Conservation (phyloP, 768 basidiomycete species). For the Mrakia blollopis region DNA sequence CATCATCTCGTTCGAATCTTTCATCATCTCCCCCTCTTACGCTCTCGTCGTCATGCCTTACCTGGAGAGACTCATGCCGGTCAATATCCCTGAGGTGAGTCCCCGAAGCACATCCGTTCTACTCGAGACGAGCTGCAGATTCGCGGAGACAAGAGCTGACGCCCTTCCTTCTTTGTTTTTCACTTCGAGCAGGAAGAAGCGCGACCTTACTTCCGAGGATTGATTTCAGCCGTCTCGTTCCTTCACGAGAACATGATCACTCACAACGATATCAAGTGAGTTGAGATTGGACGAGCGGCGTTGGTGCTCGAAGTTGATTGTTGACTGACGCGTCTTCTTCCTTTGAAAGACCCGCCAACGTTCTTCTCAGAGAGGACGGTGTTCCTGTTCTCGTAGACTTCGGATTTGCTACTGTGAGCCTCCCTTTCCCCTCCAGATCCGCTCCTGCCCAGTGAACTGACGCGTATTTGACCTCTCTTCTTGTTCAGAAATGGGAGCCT, state of each 20-base stretch:
- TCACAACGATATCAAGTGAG: conserved; percentile 75
- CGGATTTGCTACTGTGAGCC: conserved; percentile 85
- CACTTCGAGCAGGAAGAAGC: neutral
- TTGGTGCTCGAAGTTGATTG: neutral
- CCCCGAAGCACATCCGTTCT: no score
- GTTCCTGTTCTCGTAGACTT: conserved; percentile 86
- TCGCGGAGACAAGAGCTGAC: neutral
- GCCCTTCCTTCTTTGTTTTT: neutral
- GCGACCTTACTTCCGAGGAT: conserved; percentile 3
- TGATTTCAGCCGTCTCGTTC: conserved; percentile 43
- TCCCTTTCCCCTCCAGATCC: no score
- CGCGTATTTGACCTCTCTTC: neutral
- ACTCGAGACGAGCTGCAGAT: no score
- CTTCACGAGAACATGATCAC: conserved; percentile 47
- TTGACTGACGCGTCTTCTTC: neutral
- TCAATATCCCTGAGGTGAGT: conserved; percentile 67
- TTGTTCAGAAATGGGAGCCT: conserved; percentile 1
- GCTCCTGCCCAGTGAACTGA: neutral
- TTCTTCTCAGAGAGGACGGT: conserved; percentile 70
- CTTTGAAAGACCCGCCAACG: conserved; percentile 68
- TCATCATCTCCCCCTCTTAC: conserved; percentile 85
- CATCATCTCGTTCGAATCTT: conserved; percentile 86
- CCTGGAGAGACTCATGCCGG: conserved; percentile 78
- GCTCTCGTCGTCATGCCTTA: conserved; percentile 73
- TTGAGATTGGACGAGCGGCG: neutral